These are phyloP conservation scores for Malus hybrid DNA, from an alignment of 331 rosid genomes.

Conservation along the genomic window DNA sequence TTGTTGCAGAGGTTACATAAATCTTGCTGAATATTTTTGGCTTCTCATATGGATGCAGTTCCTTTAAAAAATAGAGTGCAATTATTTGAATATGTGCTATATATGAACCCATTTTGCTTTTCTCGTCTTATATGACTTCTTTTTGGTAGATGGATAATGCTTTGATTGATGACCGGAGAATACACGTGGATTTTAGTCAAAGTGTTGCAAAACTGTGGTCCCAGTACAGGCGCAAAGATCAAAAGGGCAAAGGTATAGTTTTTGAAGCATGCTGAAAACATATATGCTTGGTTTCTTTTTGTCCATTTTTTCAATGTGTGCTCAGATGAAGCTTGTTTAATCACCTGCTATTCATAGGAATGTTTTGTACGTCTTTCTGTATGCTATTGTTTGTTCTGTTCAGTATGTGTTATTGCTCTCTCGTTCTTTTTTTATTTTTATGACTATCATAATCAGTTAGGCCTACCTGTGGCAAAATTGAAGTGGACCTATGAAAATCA, in stretches of 20 bases:
- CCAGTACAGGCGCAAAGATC: slow-evolving; percentile 69
- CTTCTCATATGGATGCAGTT: not conserved
- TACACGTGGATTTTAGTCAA: slow-evolving; percentile 98
- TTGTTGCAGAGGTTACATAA: not conserved
- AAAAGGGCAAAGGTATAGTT: slow-evolving; percentile 49
- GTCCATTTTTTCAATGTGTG: not conserved
- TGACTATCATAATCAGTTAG: not conserved
- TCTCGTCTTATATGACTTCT: not conserved
- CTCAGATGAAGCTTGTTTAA: not conserved
- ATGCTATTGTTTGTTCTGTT: not conserved
- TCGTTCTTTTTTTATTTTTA: not conserved
- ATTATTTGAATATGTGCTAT: not conserved
- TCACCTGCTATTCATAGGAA: not conserved
- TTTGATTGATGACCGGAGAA: slow-evolving; percentile 90
- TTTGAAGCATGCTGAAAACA: not conserved
- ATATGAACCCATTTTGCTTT: not conserved
- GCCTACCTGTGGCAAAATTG: not conserved
- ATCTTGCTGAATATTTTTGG: not conserved
- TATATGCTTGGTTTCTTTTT: not conserved
- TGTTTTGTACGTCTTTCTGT: not conserved
- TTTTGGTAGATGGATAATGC: slow-evolving; percentile 87
- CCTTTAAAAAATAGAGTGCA: not conserved
- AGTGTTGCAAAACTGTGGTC: slow-evolving; percentile 90
- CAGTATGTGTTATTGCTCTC: not conserved
- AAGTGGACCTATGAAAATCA: not conserved